Evolutionary conservation across 495 filamentous ascomycete species (phyloP).

Genomic region (Geopyxis carbonaria): DNA sequence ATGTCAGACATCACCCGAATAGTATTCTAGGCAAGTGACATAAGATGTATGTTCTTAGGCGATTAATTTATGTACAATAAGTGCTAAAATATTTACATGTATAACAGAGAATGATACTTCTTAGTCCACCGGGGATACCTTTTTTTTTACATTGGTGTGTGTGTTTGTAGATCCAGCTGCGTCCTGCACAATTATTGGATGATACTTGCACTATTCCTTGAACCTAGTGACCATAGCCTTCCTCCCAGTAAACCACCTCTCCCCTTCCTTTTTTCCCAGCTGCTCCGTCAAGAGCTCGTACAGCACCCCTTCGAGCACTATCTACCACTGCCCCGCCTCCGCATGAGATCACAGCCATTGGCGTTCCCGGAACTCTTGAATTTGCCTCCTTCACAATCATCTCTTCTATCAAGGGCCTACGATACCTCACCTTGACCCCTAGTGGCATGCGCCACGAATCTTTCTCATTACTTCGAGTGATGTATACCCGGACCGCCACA

Average conservation of each 20-base stretch:
- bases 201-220: no score
- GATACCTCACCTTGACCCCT: slow-evolving; percentile 6
- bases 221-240: no score
- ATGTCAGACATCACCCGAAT: no score
- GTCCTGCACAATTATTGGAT: no score
- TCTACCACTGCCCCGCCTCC: slow-evolving; percentile 4
- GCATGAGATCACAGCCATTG: slow-evolving; percentile 3
- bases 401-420: slow-evolving; percentile 2
- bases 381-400: slow-evolving; percentile 2
- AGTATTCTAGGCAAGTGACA: no score
- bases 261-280: slow-evolving; percentile 1
- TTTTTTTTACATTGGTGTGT: no score
- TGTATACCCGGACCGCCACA: slow-evolving; percentile 28
- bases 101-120: no score
- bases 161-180: no score
- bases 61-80: no score
- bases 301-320: slow-evolving; percentile 4
- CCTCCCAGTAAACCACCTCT: slow-evolving; percentile 5
- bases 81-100: no score
- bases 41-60: no score
- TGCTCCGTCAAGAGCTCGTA: slow-evolving; percentile 1
- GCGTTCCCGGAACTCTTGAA: slow-evolving; percentile 2
- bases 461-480: slow-evolving; percentile 12
- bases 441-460: slow-evolving; percentile 1
- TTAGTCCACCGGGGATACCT: no score